Evolutionary conservation across 805 yeast genomes (phyloP), one percentile per base, ranked within the genome.

Genomic region (Sugiyamaella americana): DNA sequence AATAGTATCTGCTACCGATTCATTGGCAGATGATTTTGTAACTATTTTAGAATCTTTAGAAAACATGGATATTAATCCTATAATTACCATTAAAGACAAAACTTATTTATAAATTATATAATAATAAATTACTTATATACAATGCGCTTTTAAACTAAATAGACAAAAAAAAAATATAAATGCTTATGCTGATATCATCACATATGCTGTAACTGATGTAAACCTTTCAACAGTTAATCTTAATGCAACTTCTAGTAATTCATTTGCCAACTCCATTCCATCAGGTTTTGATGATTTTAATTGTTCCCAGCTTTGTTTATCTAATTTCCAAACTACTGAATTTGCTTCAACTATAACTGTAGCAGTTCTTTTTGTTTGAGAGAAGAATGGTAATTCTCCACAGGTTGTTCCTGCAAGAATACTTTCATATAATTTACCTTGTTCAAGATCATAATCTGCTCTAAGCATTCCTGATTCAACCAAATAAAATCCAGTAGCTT

Each of bases 341-440:
- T 80, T 84, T 24, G 70, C 72, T 42, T 82, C 87, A 1, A 84
- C 78, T 4, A 69, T 65, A 46, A 80, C 75, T 3, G 76, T 70
- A 10, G 71, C 68, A 8, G 78, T 68, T 39, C 72, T 67, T 8
- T 63, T 61, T 0, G 69, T 58, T 8, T 65, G 66, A 16, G 63
- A 52, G 47, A 65, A 64, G 43, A 66, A 67, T 2, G 67, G 65
- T n/a, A 66, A 56, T 48, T 84, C 87, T 2, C 94, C 93, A 62
- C 83, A 82, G 1, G 85, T 76, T 0, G 91, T 83, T 49, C 84
- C 75, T 3, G 93, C 87, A 44, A 85, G 71, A 29, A 84, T 78
- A 16, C 71, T 59, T 69, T 70, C 67, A 62, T 67, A 61, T 61
- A 79, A 44, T 46, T 58, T 48, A 57, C 74, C 60, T 60, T 71